Evolutionary conservation across 176 grass and related monocot genomes (phyloP).

Genomic region (Saccharum spontaneum): DNA sequence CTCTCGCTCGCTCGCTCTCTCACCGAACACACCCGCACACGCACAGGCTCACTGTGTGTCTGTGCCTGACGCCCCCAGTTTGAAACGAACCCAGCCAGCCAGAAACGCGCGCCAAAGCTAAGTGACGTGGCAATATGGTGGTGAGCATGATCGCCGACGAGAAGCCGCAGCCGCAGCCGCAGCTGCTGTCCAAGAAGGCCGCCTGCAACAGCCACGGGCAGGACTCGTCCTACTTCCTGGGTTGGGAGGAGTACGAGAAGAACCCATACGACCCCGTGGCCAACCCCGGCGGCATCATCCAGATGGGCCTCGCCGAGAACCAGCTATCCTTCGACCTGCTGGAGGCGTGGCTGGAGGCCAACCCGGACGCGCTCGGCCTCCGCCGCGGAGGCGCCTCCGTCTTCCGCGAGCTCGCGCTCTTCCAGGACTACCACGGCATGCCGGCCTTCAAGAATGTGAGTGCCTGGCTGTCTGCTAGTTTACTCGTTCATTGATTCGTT

Average conservation of each 20-base stretch:
- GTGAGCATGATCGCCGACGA: no score
- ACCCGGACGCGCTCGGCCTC: slow-evolving; percentile 71
- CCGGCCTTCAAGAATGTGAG: slow-evolving; percentile 88
- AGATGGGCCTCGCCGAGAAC: slow-evolving; percentile 99
- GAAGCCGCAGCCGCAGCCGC: neutral
- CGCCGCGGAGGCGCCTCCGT: slow-evolving; percentile 52
- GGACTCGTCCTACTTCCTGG: slow-evolving; percentile 88
- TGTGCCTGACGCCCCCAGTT: no score
- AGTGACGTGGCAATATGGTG: no score
- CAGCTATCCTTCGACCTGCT: slow-evolving; percentile 95
- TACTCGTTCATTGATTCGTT: no score
- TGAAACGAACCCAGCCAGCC: no score
- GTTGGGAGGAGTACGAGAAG: slow-evolving; percentile 89
- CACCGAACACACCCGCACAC: no score
- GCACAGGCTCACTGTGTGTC: no score
- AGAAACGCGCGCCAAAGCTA: no score
- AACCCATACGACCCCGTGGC: slow-evolving; percentile 64
- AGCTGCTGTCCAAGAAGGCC: slow-evolving; percentile 75
- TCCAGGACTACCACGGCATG: slow-evolving; percentile 97
- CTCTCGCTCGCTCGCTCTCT: no score
- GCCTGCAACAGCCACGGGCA: slow-evolving; percentile 81
- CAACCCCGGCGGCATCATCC: slow-evolving; percentile 87
- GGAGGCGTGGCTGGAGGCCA: slow-evolving; percentile 69
- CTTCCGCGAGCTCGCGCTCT: slow-evolving; percentile 93
- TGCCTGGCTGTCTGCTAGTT: neutral